phyloP scores from a whole-genome alignment of 345 rosid genomes.

The Camelina laxa region DNA sequence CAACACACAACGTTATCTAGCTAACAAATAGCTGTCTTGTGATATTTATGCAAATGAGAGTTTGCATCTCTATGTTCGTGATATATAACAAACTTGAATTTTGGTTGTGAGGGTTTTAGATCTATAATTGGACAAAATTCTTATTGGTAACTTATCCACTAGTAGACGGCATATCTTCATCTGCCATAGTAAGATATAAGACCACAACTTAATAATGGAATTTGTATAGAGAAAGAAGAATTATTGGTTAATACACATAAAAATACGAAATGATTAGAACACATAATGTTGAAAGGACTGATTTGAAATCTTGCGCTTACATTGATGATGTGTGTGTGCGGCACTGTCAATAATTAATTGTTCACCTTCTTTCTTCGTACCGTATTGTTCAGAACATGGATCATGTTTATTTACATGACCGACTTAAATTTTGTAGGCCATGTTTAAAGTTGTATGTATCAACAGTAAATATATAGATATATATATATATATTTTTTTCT shows the following conservation, averaged over 20 bases:
- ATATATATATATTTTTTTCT: too few species aligned
- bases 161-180: too few species aligned
- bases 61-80: background rate
- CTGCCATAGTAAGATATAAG: background rate
- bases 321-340: slow-evolving; percentile 20
- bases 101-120: too few species aligned
- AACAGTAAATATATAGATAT: background rate
- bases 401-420: slow-evolving; percentile 15
- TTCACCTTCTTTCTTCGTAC: slow-evolving; percentile 13
- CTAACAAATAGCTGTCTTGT: background rate
- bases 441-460: background rate
- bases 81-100: too few species aligned
- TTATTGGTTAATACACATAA: background rate
- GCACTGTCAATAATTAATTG: slow-evolving; percentile 1
- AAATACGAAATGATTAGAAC: slow-evolving; percentile 10
- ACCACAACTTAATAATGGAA: too few species aligned
- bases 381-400: background rate
- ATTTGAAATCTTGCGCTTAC: slow-evolving; percentile 27
- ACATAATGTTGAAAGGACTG: slow-evolving; percentile 17
- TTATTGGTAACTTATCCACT: too few species aligned
- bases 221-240: too few species aligned
- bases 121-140: too few species aligned
- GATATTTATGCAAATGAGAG: background rate
- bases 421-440: slow-evolving; percentile 25
- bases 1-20: background rate